A percentile compares a stretch with the other conserved stretches of the same genome.
Evolutionary conservation across 2,329 filamentous ascomycete genomes (phyloP).

Genomic region (Fusarium begoniae): DNA sequence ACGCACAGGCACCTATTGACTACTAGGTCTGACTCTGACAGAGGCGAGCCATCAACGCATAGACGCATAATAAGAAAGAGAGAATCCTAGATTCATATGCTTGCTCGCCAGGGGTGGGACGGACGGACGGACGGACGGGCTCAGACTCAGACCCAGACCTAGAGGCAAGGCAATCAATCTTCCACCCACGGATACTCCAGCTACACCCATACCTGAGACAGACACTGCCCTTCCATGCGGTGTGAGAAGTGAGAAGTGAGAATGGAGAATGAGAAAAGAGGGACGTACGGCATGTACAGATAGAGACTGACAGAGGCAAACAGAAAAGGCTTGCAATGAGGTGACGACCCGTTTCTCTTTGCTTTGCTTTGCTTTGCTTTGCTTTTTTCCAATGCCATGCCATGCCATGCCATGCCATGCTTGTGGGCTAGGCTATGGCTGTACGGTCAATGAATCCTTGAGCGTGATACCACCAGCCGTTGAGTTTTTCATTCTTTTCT

Average conservation of each 20-base stretch:
- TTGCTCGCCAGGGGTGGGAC: slow-evolving; percentile 18
- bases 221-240: slow-evolving; percentile 18
- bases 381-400: not conserved
- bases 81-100: slow-evolving; percentile 21
- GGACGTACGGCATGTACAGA: not conserved
- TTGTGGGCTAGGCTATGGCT: slow-evolving; percentile 22
- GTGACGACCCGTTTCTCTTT: slow-evolving; percentile 26
- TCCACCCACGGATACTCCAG: slow-evolving; percentile 14
- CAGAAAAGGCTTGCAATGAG: slow-evolving; percentile 9
- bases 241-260: slow-evolving; percentile 3
- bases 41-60: slow-evolving; percentile 15
- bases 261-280: not conserved
- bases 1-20: not conserved
- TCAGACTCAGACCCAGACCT: not conserved
- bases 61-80: slow-evolving; percentile 24
- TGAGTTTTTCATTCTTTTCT: slow-evolving; percentile 16
- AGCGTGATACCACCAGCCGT: slow-evolving; percentile 30
- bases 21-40: slow-evolving; percentile 3
- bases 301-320: not conserved
- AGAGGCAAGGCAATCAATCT: slow-evolving; percentile 4
- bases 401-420: not conserved
- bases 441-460: slow-evolving; percentile 22
- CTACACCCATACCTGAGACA: slow-evolving; percentile 31
- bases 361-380: slow-evolving; percentile 36
- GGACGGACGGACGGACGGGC: not conserved